Base-by-base conservation (phyloP, 495 filamentous ascomycete species). In the Penicillium coprophilum region DNA sequence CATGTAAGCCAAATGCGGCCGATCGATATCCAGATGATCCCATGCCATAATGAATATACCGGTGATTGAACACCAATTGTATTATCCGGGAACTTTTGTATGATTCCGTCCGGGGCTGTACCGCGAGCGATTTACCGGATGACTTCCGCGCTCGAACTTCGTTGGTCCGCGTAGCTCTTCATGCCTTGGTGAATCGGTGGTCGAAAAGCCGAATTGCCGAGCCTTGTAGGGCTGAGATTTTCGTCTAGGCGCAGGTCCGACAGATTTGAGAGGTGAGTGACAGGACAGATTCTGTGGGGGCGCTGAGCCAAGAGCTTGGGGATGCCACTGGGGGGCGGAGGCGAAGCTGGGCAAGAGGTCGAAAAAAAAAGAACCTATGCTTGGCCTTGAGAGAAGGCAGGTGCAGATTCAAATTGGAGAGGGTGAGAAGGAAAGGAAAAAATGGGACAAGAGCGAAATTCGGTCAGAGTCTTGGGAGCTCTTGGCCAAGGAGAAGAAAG, bases 1-100 rank as follows among this genome's bases (percentile, higher is more conserved):
- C 77, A 96, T 91, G 72, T 99, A 99, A 41, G 95, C 95, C 89
- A 96, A 70, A 80, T 99, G 95, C 57, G 95, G 90, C 80, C 87
- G 88, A 69, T 96, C 96, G 77, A 97, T 85, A 50, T 87, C 85
- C 55, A 97, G 79, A 61, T 97, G 91, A 50, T 93, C 87, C 92
- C 92, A 97, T 56, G 85, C 90, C 92, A 97, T 97, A 57, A 63
- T 77, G 71, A 47, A 44, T 21, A 45, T 46, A 13, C 36, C 50
- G 39, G 50, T 4, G 51, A 46, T 36, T 15, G 23, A 23, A 19
- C 31, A 38, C 28, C 40, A 3, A 24, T 34, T 39, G n/a, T 56
- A 23, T 56, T 53, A 9, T 39, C 40, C 34, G 19, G 19, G 50
- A 40, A 50, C 12, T 59, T 53, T 19, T 50, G 34, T 31, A 53